phyloP scores from a whole-genome alignment of 495 filamentous ascomycete genomes.

The Saxophila tyrrhenica region DNA sequence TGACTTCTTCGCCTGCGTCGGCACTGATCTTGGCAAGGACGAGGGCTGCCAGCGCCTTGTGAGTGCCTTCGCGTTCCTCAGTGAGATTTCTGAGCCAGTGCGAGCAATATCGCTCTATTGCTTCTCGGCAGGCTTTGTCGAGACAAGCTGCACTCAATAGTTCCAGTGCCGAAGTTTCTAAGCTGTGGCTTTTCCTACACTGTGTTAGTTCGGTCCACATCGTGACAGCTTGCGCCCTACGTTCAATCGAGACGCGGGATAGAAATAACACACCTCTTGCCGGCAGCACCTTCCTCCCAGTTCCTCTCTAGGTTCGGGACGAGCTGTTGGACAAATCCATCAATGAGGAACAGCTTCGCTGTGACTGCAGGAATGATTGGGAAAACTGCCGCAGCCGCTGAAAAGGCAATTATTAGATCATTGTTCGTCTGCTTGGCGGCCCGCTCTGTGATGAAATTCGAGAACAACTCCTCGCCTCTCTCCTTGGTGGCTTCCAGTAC shows the following conservation, averaged over 20 bases:
- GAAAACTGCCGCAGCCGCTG: slow-evolving; percentile 75
- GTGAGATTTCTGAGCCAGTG: slow-evolving; percentile 75
- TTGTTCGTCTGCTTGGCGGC: slow-evolving; percentile 43
- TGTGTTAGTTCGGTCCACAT: background rate
- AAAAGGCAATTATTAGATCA: slow-evolving; percentile 66
- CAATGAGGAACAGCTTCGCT: slow-evolving; percentile 66
- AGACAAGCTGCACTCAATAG: slow-evolving; percentile 86
- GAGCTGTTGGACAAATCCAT: slow-evolving; percentile 64
- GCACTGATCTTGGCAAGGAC: slow-evolving; percentile 43
- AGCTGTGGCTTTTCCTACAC: slow-evolving; percentile 27
- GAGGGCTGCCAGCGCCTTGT: slow-evolving; percentile 67
- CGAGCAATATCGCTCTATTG: slow-evolving; percentile 65
- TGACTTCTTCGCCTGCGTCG: slow-evolving; percentile 43
- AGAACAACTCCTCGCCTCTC: slow-evolving; percentile 51
- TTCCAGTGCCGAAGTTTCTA: slow-evolving; percentile 73
- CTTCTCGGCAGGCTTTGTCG: slow-evolving; percentile 63
- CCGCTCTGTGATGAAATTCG: slow-evolving; percentile 51
- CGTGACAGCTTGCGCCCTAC: too few species aligned
- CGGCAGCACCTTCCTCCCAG: slow-evolving; percentile 36
- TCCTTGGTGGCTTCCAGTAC: slow-evolving; percentile 68
- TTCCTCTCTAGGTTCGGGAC: slow-evolving; percentile 60
- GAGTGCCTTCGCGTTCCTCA: slow-evolving; percentile 46
- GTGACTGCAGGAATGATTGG: slow-evolving; percentile 64
- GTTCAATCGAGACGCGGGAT: too few species aligned
- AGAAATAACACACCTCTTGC: slow-evolving; percentile 8